phyloP scores from a whole-genome alignment of 805 yeast species.

The Priceomyces haplophilus region DNA sequence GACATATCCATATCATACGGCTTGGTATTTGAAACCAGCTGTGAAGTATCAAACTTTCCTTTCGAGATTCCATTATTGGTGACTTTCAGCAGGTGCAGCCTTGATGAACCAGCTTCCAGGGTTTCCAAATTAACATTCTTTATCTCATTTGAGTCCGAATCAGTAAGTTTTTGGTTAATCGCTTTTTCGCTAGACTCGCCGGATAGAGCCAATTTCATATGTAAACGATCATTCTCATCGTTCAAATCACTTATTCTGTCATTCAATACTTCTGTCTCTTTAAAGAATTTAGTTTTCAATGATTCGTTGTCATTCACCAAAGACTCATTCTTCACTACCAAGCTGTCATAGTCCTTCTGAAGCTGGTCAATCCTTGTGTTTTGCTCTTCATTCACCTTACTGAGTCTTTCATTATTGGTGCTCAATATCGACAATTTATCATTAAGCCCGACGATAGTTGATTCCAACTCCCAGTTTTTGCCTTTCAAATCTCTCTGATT shows the following conservation, averaged over 20 bases:
- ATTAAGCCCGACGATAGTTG: slow-evolving; percentile 43
- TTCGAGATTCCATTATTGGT: neutral
- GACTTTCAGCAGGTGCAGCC: too few relatives aligned
- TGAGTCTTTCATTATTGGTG: slow-evolving; percentile 38
- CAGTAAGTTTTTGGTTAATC: too few relatives aligned
- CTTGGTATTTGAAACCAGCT: neutral
- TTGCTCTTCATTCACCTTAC: slow-evolving; percentile 31
- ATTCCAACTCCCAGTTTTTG: slow-evolving; percentile 63
- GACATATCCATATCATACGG: neutral
- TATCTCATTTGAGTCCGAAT: too few relatives aligned
- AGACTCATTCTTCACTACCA: slow-evolving; percentile 36
- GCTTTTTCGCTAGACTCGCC: too few relatives aligned
- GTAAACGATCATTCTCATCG: slow-evolving; percentile 64
- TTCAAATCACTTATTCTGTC: slow-evolving; percentile 56
- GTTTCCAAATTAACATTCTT: too few relatives aligned
- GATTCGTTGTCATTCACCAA: slow-evolving; percentile 38
- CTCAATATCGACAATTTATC: slow-evolving; percentile 42
- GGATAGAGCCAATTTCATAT: slow-evolving; percentile 25
- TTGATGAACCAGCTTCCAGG: too few relatives aligned
- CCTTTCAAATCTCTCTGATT: slow-evolving; percentile 54
- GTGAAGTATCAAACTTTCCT: neutral
- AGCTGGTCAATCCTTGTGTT: slow-evolving; percentile 22
- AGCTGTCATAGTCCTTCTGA: slow-evolving; percentile 50
- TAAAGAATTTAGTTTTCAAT: slow-evolving; percentile 32
- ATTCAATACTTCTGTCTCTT: slow-evolving; percentile 49